Percentiles rank a stretch among this genome's conserved stretches.
phyloP scores from a whole-genome alignment of 2,329 filamentous ascomycete species.

The Exophiala sideris region DNA sequence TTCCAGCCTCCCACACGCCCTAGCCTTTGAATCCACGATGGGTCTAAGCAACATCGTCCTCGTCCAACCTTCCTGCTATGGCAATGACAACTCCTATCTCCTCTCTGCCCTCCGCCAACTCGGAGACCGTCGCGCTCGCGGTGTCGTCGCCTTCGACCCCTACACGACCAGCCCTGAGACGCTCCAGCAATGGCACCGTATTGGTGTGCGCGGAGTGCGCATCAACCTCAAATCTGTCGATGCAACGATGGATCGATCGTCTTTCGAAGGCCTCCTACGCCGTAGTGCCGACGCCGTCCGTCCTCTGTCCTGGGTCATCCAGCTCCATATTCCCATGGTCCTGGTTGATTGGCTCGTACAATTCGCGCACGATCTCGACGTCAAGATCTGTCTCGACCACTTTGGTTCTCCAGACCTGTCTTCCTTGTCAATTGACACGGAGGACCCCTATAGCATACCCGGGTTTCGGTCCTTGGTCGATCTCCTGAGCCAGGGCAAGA shows the following conservation, averaged over 20 bases:
- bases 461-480: conserved; percentile 50
- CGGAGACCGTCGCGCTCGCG: conserved; percentile 46
- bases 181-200: conserved; percentile 52
- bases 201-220: conserved; percentile 58
- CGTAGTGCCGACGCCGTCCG: conserved; percentile 51
- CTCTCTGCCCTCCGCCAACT: conserved; percentile 52
- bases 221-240: conserved; percentile 57
- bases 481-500: conserved; percentile 47
- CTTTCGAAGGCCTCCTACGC: conserved; percentile 43
- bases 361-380: conserved; percentile 44
- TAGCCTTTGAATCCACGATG: conserved; percentile 49
- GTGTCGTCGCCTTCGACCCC: conserved; percentile 57
- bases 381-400: conserved; percentile 56
- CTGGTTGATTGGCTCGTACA: conserved; percentile 48
- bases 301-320: conserved; percentile 54
- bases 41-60: conserved; percentile 56
- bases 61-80: conserved; percentile 61
- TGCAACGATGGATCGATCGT: conserved; percentile 36
- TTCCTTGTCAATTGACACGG: conserved; percentile 12
- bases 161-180: conserved; percentile 35
- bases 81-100: conserved; percentile 57
- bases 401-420: conserved; percentile 51
- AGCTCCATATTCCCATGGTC: conserved; percentile 56
- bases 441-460: conserved; percentile 44
- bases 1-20: conserved; percentile 52